Base-by-base conservation (phyloP, 345 rosid species). In the Pelargonium nanum region DNA sequence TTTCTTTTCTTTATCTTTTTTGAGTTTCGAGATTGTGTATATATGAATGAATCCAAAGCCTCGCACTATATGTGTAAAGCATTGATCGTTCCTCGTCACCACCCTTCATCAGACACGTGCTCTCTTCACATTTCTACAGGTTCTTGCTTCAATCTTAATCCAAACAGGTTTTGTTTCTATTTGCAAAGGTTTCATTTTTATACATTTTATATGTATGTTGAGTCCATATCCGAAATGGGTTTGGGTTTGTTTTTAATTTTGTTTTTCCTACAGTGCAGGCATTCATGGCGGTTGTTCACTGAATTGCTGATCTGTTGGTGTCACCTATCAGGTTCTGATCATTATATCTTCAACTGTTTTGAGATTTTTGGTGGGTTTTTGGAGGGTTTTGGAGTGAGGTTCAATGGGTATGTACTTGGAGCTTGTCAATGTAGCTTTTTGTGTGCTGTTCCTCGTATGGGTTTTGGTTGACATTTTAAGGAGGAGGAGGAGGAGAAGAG, bases 381-480 rank as follows among this genome's bases (percentile, higher is more conserved):
- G n/a, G n/a, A n/a, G n/a, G n/a, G 48, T 61, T 20, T 9, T 3
- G 56, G 21, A 4, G n/a, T 4, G 17, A 15, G 26, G 5, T n/a
- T 8, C 1, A 26, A 65, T 65, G 68, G 34, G 9, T 12, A 20
- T 55, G 34, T 61, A 59, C 19, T 28, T 55, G 61, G 54, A 23
- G 2, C 50, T 67, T 48, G 61, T 55, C 19, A 25, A 58, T 58
- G 57, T 55, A 22, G 22, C 51, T 19, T 66, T 66, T 30, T 30
- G 20, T 26, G 32, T 55, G 13, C 19, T 23, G 16, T 59, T 66
- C 25, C 25, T 59, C 26, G 13, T 28, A 24, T 58, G 70, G 70
- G 54, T 54, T 32, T 54, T 60, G 17, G 24, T 20, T 19, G 54
- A 59, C 52, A 53, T 59, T 53, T 22, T 53, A 24, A 59, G 53